Conservation (phyloP, 345 rosid genomes). For the Sisymbrium irio region DNA sequence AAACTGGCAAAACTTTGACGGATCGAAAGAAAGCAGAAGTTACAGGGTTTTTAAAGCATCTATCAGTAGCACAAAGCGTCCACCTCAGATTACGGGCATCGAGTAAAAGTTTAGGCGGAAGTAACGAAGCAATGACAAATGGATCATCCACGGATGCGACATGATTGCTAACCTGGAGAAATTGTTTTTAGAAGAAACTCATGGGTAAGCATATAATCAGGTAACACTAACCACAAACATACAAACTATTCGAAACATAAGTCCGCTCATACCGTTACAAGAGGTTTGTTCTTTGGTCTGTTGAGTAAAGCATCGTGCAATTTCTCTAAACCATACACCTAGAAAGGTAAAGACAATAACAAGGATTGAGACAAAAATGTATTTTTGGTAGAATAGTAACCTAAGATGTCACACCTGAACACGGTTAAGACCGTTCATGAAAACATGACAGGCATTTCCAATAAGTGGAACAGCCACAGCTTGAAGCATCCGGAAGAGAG, state of each 20-base stretch:
- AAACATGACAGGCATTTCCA: constrained; percentile 93
- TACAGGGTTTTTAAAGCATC: constrained; percentile 85
- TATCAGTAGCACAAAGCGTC: constrained; percentile 95
- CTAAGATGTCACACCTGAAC: constrained; percentile 61
- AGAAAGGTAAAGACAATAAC: background rate
- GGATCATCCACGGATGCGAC: constrained; percentile 98
- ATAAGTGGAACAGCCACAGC: constrained; percentile 85
- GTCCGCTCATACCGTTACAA: constrained; percentile 64
- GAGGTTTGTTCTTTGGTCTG: constrained; percentile 73
- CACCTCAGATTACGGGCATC: constrained; percentile 88
- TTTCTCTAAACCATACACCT: constrained; percentile 95
- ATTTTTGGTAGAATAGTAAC: background rate
- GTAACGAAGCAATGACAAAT: constrained; percentile 82
- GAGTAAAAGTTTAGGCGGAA: constrained; percentile 74
- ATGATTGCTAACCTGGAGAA: constrained; percentile 85
- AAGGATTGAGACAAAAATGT: background rate
- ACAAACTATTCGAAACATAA: background rate
- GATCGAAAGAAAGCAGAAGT: constrained; percentile 84
- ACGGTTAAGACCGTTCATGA: constrained; percentile 90
- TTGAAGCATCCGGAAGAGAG: constrained; percentile 63
- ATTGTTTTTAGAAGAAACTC: background rate
- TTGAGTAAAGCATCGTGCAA: constrained; percentile 79
- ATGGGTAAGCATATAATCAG: background rate
- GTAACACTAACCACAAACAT: background rate
- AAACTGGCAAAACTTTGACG: constrained; percentile 86